Evolutionary conservation across 176 grass and related monocot species (phyloP).

Genomic region (Melocanna baccifera): DNA sequence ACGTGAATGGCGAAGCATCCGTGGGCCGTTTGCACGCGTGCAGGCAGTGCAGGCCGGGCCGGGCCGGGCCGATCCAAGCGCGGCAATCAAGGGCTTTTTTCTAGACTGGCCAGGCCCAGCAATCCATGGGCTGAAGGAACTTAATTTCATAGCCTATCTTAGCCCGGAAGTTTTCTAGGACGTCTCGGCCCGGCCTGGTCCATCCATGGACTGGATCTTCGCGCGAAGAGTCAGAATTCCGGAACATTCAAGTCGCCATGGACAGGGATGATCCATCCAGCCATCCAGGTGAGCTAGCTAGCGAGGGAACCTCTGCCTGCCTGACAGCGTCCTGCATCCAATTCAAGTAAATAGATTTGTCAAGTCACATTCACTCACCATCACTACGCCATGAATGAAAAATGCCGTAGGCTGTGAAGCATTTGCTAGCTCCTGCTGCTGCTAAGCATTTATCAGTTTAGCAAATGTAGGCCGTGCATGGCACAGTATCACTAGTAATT

Average conservation of each 20-base stretch:
- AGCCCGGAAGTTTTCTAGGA: too few species aligned
- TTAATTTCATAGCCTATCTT: too few species aligned
- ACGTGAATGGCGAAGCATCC: neutral
- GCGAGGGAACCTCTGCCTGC: neutral
- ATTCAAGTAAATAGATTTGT: neutral
- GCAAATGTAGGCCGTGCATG: neutral
- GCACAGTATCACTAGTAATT: neutral
- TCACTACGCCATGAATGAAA: neutral
- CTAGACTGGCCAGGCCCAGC: too few species aligned
- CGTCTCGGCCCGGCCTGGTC: neutral
- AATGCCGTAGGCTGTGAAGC: neutral
- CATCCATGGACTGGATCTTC: neutral
- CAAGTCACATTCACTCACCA: neutral
- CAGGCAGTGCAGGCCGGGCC: neutral
- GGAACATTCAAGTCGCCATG: neutral
- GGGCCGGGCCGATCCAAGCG: neutral
- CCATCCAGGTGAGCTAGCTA: neutral
- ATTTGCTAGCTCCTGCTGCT: neutral
- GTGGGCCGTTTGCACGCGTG: neutral
- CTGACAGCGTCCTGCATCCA: neutral
- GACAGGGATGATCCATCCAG: neutral
- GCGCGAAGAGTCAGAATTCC: neutral
- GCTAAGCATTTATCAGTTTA: neutral
- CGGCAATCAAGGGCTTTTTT: neutral
- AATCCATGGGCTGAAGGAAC: neutral